Evolutionary conservation across 768 basidiomycete genomes (phyloP).

Genomic region (Chalciporus chontae): DNA sequence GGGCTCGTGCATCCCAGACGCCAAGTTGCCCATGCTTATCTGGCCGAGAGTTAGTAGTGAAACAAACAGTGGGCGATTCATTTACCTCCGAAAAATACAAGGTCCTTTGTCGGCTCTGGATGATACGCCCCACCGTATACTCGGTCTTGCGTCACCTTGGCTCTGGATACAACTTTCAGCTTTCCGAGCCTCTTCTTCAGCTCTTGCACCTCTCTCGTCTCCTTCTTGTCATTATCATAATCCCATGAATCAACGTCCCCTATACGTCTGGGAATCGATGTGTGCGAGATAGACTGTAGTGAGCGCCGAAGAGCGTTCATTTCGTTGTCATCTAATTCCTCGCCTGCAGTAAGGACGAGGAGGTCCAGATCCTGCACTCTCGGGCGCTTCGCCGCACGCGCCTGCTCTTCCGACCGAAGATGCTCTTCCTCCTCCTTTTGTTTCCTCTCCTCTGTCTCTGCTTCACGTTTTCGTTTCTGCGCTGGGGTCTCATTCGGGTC

Average conservation of each 20-base stretch:
- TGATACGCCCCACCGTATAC: conserved; percentile 81
- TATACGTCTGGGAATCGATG: conserved; percentile 35
- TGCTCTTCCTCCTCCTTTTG: conserved; percentile 60
- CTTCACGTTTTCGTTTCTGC: conserved; percentile 66
- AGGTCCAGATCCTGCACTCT: conserved; percentile 67
- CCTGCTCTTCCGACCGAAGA: conserved; percentile 58
- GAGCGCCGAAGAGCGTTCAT: conserved; percentile 42
- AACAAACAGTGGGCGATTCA: neutral
- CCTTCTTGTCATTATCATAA: conserved; percentile 45
- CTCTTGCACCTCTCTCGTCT: conserved; percentile 46
- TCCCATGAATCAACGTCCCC: conserved; percentile 50
- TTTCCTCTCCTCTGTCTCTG: conserved; percentile 52
- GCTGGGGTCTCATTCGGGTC: conserved; percentile 65
- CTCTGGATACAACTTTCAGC: conserved; percentile 67
- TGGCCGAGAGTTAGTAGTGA: conserved; percentile 26
- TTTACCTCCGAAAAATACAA: conserved; percentile 83
- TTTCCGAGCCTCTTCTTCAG: conserved; percentile 51
- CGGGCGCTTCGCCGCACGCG: conserved; percentile 61
- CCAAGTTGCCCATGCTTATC: conserved; percentile 83
- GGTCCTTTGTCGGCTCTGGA: conserved; percentile 72
- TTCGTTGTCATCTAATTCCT: conserved; percentile 45
- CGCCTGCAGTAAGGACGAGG: conserved; percentile 44
- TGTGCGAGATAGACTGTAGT: conserved; percentile 40
- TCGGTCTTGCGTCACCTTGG: conserved; percentile 74
- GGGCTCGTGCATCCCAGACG: conserved; percentile 82